These are phyloP conservation scores for Neonothopanus nambi DNA, from an alignment of 1,284 basidiomycete genomes.

Conservation along the genomic window DNA sequence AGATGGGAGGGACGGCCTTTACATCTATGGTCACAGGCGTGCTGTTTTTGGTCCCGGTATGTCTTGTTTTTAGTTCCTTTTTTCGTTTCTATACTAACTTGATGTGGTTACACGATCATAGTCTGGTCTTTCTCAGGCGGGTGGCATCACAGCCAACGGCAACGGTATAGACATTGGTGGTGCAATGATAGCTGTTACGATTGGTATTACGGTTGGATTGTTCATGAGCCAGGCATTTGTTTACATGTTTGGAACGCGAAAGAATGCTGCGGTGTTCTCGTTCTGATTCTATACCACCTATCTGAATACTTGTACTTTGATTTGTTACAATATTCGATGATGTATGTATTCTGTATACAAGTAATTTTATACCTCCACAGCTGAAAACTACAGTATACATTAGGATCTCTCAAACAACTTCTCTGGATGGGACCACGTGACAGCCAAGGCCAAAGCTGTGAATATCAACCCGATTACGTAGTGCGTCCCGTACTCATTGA, in stretches of 20 bases:
- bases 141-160: slow-evolving; percentile 71
- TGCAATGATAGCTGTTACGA: slow-evolving; percentile 87
- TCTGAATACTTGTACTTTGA: not conserved
- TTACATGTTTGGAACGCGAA: slow-evolving; percentile 82
- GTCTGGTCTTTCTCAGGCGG: slow-evolving; percentile 86
- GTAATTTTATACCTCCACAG: not conserved
- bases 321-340: not conserved
- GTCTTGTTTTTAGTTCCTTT: slow-evolving; percentile 33
- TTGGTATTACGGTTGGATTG: slow-evolving; percentile 88
- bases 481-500: no score
- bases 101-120: slow-evolving; percentile 28
- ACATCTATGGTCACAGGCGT: slow-evolving; percentile 89
- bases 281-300: slow-evolving; percentile 43
- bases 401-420: not conserved
- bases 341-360: not conserved
- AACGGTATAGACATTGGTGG: slow-evolving; percentile 75
- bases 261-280: slow-evolving; percentile 82
- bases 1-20: slow-evolving; percentile 88
- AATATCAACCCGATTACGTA: no score
- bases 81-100: not conserved
- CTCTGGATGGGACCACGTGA: no score
- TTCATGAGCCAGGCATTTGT: slow-evolving; percentile 87
- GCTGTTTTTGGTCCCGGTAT: slow-evolving; percentile 78
- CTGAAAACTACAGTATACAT: not conserved
- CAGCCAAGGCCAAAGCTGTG: no score